These are phyloP conservation scores for Houttuynia cordata DNA, from an alignment of 164 flowering plant species.

Conservation along the genomic window DNA sequence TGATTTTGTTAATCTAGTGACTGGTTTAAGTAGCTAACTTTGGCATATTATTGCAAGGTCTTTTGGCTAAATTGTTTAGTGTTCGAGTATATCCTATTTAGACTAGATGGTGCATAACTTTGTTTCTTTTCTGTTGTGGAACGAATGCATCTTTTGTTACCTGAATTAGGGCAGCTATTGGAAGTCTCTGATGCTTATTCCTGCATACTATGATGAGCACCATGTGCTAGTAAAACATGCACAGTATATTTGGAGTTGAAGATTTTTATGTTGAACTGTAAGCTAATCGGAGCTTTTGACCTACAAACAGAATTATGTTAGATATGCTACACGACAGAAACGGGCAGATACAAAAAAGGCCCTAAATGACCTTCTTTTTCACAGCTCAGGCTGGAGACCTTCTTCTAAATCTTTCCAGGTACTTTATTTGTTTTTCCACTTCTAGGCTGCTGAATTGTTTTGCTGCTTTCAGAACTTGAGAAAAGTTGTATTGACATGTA, in stretches of 20 bases:
- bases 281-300: neutral
- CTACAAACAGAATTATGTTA: slow-evolving; percentile 30
- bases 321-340: slow-evolving; percentile 54
- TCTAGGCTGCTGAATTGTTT: neutral
- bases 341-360: slow-evolving; percentile 76
- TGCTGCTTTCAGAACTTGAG: neutral
- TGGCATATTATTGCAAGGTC: too few species aligned
- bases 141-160: too few species aligned
- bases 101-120: neutral
- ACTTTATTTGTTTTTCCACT: neutral
- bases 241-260: too few species aligned
- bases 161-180: neutral
- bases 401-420: slow-evolving; percentile 24
- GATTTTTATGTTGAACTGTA: neutral
- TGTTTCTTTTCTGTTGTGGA: too few species aligned
- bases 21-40: too few species aligned
- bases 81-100: neutral
- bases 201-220: neutral
- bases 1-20: too few species aligned
- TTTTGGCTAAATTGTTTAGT: neutral
- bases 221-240: neutral
- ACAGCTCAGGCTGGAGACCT: slow-evolving; percentile 23
- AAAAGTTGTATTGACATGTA: neutral
- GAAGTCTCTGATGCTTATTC: neutral
- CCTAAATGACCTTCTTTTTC: slow-evolving; percentile 41